Evolutionary conservation across 1,284 basidiomycete genomes (phyloP).

Genomic region (Ustilago lituana): DNA sequence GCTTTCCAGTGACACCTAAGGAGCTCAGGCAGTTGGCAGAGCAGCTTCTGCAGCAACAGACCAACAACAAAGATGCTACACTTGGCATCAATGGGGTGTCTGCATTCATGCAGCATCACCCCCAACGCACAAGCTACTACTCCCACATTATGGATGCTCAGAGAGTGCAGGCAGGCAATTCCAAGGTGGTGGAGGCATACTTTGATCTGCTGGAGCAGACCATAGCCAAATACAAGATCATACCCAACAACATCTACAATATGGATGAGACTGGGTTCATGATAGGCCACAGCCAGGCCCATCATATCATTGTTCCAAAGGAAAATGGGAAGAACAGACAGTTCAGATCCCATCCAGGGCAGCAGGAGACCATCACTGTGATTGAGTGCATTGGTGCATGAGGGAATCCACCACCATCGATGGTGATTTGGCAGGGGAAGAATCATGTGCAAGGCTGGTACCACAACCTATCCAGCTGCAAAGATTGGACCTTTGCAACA

Average conservation of each 20-base stretch:
- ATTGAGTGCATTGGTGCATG: conserved; percentile 5
- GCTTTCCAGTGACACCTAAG: background rate
- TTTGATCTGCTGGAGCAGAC: background rate
- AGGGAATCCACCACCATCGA: background rate
- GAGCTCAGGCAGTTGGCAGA: background rate
- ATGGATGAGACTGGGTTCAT: conserved; percentile 13
- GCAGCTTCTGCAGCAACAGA: background rate
- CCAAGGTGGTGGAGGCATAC: too few species aligned
- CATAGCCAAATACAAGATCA: background rate
- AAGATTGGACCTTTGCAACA: conserved; percentile 3
- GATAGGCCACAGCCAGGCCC: background rate
- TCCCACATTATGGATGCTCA: too few species aligned
- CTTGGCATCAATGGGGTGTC: background rate
- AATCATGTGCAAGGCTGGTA: too few species aligned
- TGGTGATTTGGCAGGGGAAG: background rate
- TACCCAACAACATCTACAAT: conserved; percentile 1
- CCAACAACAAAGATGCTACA: background rate
- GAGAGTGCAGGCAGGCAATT: background rate
- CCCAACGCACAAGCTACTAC: background rate
- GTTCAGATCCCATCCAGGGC: conserved; percentile 3
- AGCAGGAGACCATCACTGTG: conserved; percentile 1
- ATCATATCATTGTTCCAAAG: background rate
- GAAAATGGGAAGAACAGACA: background rate
- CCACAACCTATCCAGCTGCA: background rate
- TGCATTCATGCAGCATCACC: too few species aligned